Percentiles rank a stretch among this genome's conserved stretches.
phyloP scores from a whole-genome alignment of 495 filamentous ascomycete genomes.

The Xylaria acuta region DNA sequence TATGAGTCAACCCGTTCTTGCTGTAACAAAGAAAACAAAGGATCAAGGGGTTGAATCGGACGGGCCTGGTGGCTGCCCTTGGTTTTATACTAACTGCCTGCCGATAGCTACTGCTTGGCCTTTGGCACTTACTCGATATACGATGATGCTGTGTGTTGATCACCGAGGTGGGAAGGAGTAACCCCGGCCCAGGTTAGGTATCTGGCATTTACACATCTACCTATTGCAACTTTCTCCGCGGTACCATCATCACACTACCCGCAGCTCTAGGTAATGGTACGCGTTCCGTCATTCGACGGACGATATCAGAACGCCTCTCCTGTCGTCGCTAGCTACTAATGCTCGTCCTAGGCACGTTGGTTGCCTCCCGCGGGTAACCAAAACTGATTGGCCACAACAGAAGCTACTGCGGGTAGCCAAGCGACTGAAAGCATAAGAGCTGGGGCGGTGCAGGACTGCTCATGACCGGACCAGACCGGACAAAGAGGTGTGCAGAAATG shows the following conservation, averaged over 20 bases:
- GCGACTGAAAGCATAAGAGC: background rate
- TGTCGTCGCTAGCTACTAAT: background rate
- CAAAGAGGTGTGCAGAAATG: slow-evolving; percentile 7
- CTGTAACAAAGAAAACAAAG: slow-evolving; percentile 25
- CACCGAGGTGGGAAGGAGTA: slow-evolving; percentile 6
- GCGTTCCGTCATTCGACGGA: background rate
- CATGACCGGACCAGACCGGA: background rate
- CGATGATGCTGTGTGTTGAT: slow-evolving; percentile 15
- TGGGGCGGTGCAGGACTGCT: slow-evolving; percentile 15
- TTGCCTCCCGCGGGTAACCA: slow-evolving; percentile 14
- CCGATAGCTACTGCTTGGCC: background rate
- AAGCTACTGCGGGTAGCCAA: slow-evolving; percentile 5
- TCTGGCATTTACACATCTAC: background rate
- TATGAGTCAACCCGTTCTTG: slow-evolving; percentile 17
- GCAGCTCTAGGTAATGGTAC: slow-evolving; percentile 2
- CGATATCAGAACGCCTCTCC: background rate
- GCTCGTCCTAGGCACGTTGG: slow-evolving; percentile 1
- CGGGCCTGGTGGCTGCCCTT: slow-evolving; percentile 4
- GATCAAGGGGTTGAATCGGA: background rate
- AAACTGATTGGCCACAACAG: slow-evolving; percentile 11
- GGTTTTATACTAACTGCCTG: slow-evolving; percentile 20
- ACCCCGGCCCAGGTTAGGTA: background rate
- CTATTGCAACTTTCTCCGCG: background rate
- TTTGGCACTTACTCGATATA: background rate
- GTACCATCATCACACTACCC: slow-evolving; percentile 7